phyloP scores from a whole-genome alignment of 495 filamentous ascomycete species.

The Hypoxylon lenormandii region DNA sequence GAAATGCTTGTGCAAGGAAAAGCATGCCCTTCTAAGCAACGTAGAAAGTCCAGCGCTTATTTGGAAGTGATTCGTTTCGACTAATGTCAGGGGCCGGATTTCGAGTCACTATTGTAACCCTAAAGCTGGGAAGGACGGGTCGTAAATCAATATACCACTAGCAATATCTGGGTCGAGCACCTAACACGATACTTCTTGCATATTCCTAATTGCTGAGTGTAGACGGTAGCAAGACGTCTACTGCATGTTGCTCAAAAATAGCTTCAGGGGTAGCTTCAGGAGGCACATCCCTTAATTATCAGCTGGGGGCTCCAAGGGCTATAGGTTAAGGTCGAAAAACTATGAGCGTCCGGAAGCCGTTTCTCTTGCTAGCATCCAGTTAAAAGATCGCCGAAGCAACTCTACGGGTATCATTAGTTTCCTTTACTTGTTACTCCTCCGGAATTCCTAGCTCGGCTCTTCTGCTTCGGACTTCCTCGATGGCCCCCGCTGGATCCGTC shows the following conservation, averaged over 20 bases:
- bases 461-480: slow-evolving; percentile 71
- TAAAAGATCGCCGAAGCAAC: slow-evolving; percentile 17
- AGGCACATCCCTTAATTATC: too few species aligned
- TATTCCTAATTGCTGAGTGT: too few species aligned
- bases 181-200: too few species aligned
- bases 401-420: slow-evolving; percentile 32
- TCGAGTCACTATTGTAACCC: not conserved
- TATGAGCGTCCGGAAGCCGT: not conserved
- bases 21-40: not conserved
- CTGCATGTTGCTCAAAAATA: too few species aligned
- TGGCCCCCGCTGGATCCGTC: slow-evolving; percentile 68
- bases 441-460: slow-evolving; percentile 68
- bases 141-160: too few species aligned
- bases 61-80: not conserved
- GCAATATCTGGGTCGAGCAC: too few species aligned
- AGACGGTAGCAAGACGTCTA: too few species aligned
- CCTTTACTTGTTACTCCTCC: slow-evolving; percentile 14
- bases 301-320: not conserved
- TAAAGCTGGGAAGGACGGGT: not conserved
- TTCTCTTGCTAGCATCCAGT: not conserved
- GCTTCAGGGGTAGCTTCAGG: too few species aligned
- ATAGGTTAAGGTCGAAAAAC: not conserved
- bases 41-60: not conserved
- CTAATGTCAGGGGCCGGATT: not conserved
- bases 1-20: not conserved